phyloP scores from a whole-genome alignment of 176 grass and related monocot genomes.

The Dendrocalamus sinicus region DNA sequence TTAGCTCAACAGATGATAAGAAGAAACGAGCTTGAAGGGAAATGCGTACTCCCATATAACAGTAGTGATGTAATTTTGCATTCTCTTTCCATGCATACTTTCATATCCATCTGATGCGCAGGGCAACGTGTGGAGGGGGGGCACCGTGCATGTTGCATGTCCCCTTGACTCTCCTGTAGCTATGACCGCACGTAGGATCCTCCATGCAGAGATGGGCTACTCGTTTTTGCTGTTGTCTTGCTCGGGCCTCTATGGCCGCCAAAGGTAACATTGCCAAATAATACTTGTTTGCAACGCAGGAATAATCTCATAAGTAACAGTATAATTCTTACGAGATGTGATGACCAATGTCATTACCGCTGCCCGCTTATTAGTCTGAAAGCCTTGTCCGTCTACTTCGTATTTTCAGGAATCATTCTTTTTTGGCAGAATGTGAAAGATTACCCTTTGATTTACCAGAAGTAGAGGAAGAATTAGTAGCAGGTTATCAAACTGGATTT shows the following conservation, averaged over 20 bases:
- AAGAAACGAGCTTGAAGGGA: neutral
- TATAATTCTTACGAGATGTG: too few relatives aligned
- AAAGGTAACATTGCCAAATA: neutral
- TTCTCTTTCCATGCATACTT: neutral
- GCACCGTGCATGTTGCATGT: slow-evolving; percentile 51
- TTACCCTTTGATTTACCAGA: too few relatives aligned
- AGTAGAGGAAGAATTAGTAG: too few relatives aligned
- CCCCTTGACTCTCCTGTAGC: slow-evolving; percentile 36
- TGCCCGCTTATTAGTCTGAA: too few relatives aligned
- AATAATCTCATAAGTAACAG: too few relatives aligned
- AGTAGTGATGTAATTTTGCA: neutral
- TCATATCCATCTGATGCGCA: neutral
- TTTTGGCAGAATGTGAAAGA: too few relatives aligned
- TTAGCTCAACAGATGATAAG: neutral
- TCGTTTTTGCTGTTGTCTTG: neutral
- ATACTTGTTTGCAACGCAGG: too few relatives aligned
- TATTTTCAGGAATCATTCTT: too few relatives aligned
- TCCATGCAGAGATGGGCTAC: neutral
- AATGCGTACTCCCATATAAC: neutral
- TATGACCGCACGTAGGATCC: neutral
- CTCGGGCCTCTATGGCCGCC: neutral
- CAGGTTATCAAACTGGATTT: too few relatives aligned
- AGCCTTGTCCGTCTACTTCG: too few relatives aligned
- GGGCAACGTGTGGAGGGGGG: slow-evolving; percentile 46
- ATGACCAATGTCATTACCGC: too few relatives aligned